A percentile compares a stretch with the other conserved stretches of the same genome.
These are phyloP conservation scores for Schrenkiella parvula DNA, from an alignment of 345 rosid genomes.

Conservation along the genomic window DNA sequence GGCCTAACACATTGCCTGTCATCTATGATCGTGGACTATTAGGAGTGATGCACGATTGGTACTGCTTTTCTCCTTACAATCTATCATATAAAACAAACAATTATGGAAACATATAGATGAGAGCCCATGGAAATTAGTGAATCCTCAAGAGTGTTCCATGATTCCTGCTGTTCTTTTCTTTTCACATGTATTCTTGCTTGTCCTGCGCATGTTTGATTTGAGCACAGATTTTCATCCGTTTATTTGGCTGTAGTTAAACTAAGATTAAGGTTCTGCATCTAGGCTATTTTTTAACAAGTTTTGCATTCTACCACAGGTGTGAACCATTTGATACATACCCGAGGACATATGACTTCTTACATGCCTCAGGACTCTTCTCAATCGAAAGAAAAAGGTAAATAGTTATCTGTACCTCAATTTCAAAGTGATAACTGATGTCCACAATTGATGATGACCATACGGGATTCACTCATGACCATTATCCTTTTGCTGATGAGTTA, in stretches of 20 bases:
- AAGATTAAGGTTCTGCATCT: not conserved
- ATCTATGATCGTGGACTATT: slow-evolving; percentile 92
- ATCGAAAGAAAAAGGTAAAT: slow-evolving; percentile 85
- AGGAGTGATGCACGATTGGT: slow-evolving; percentile 98
- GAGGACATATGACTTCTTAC: slow-evolving; percentile 87
- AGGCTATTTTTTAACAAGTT: not conserved
- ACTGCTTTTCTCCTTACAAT: slow-evolving; percentile 22
- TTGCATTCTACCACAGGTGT: slow-evolving; percentile 53
- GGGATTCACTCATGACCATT: not conserved
- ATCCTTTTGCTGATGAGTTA: not conserved
- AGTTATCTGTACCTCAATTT: not conserved
- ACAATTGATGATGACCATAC: not conserved
- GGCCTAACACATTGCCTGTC: slow-evolving; percentile 91
- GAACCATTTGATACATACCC: slow-evolving; percentile 97
- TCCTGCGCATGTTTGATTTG: not conserved
- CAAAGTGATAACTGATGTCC: not conserved
- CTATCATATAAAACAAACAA: not conserved
- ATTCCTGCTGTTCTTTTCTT: not conserved
- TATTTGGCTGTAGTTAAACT: not conserved
- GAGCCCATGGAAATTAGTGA: not conserved
- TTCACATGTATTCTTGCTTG: not conserved
- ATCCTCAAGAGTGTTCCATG: not conserved
- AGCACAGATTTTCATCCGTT: not conserved
- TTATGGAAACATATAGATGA: not conserved
- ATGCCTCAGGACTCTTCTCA: slow-evolving; percentile 91